Base-by-base conservation (phyloP, 148 eudicot species). In the Linanthus parryae region DNA sequence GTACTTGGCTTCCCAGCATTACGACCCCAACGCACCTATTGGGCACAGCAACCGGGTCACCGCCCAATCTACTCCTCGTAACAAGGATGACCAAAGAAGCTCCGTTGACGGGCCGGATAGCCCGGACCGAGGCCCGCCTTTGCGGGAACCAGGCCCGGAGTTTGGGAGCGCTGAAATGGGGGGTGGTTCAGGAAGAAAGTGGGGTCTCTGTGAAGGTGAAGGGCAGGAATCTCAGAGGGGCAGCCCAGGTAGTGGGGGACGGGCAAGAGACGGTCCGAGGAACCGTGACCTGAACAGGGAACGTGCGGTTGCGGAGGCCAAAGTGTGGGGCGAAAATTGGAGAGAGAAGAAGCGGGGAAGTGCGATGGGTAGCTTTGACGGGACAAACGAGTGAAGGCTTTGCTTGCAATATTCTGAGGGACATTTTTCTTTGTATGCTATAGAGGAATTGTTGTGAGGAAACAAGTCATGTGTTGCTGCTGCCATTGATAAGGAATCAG, bases 241-340 rank as follows among this genome's bases (percentile, higher is more conserved):
- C 25, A 88, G 95, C 58, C 96, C 99, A 1, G 82, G 64, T 28
- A 82, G 88, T 53, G 55, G 67, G 2, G 71, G 77, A 25, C 62
- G 73, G 60, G 63, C 75, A 4, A 83, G 87, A 50, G 78, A 81
- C 44, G 79, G 78, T 5, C 81, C 73, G 25, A 88, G 84, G 73
- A 88, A 82, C 58, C 72, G 84, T 12, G 90, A 78, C 57, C 52
- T 82, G 15, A 88, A 94, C 19, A 67, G 99, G 43, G 96, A 88
- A 63, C 88, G 96, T 11, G 95, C 95, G 0, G 95, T 94, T 8
- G 96, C 96, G 0, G 96, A 88, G 69, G 99, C 96, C 8, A 94
- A 88, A 64, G 88, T 88, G 13, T 94, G 99, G 99, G 99, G 99
- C 0, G 99, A 84, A 66, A 88, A 88, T 38, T 78, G 72, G 91